Percentiles rank a stretch among this genome's conserved stretches.
Evolutionary conservation across 129 eudicot species (phyloP).

Genomic region (Tagetes erecta): DNA sequence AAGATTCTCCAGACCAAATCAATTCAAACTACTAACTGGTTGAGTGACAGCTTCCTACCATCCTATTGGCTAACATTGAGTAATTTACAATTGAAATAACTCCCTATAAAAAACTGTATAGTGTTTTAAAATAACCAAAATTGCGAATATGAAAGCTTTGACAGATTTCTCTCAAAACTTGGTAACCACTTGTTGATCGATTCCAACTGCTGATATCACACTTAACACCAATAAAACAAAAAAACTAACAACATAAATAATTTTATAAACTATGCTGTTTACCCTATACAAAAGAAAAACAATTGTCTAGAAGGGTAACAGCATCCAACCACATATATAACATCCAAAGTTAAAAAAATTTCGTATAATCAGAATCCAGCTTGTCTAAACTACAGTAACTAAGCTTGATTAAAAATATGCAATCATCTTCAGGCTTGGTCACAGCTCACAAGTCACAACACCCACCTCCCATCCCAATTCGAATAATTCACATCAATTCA

Average conservation of each 20-base stretch:
- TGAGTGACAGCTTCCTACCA: constrained; percentile 10
- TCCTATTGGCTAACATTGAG: background rate
- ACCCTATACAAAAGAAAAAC: background rate
- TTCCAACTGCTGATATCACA: constrained; percentile 10
- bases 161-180: background rate
- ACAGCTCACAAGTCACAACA: background rate
- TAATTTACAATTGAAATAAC: background rate
- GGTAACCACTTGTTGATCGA: background rate
- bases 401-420: background rate
- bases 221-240: background rate
- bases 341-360: background rate
- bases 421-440: background rate
- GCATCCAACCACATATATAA: constrained; percentile 1
- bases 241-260: background rate
- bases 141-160: background rate
- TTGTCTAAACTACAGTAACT: background rate
- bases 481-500: background rate
- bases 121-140: background rate
- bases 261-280: background rate
- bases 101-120: constrained; percentile 6
- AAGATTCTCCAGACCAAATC: constrained; percentile 1
- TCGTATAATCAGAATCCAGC: constrained; percentile 14
- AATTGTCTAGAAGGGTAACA: constrained; percentile 8
- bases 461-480: constrained; percentile 1
- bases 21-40: background rate